Percentiles rank a stretch among this genome's conserved stretches.
phyloP scores from a whole-genome alignment of 208 protist species.

The Trypanosoma scelopori region DNA sequence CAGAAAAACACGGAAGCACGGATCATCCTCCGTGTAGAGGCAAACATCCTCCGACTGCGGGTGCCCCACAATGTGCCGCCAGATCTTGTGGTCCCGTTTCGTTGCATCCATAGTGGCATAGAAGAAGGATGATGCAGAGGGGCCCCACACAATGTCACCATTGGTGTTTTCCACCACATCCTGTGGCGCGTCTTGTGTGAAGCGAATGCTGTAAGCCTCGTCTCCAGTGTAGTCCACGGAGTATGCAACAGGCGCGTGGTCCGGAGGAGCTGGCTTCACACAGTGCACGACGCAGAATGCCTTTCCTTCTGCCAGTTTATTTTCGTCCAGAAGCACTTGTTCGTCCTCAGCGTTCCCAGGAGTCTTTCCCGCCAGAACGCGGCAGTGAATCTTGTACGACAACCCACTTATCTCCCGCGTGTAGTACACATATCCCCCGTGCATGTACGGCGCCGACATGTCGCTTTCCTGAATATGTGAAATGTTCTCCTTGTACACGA shows the following conservation, averaged over 20 bases:
- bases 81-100: conserved; percentile 81
- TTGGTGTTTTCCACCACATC: conserved; percentile 73
- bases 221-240: conserved; percentile 83
- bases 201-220: conserved; percentile 83
- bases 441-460: conserved; percentile 65
- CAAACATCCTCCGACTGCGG: conserved; percentile 73
- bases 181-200: conserved; percentile 36
- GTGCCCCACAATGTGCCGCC: conserved; percentile 80
- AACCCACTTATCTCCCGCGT: conserved; percentile 75
- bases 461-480: conserved; percentile 87
- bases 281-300: conserved; percentile 70
- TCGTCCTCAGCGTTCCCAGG: conserved; percentile 51
- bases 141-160: conserved; percentile 73
- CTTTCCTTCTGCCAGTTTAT: conserved; percentile 80
- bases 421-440: conserved; percentile 83
- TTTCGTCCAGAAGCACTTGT: conserved; percentile 83
- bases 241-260: conserved; percentile 73
- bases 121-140: conserved; percentile 67
- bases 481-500: conserved; percentile 84
- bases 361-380: conserved; percentile 46
- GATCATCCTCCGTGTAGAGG: conserved; percentile 77
- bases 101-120: conserved; percentile 82
- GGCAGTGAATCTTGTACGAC: conserved; percentile 89
- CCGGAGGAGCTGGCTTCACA: conserved; percentile 54
- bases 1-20: conserved; percentile 61